phyloP scores from a whole-genome alignment of 179 eudicot genomes.

The Silene vulgaris region DNA sequence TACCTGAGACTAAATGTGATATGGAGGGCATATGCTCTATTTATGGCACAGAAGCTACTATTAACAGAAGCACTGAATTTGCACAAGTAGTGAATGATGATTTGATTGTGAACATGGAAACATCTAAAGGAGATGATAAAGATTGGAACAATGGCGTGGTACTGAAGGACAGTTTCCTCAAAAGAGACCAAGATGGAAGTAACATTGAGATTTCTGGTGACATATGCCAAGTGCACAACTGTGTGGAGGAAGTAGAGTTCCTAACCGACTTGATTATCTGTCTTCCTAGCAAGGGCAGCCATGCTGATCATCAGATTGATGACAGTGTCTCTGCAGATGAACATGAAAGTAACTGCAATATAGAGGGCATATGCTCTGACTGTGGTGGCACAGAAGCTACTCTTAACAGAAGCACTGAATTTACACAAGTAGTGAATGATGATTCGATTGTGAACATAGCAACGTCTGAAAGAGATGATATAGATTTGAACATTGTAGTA shows the following conservation, averaged over 20 bases:
- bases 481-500: conserved; percentile 3
- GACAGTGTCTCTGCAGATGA: neutral
- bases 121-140: conserved; percentile 16
- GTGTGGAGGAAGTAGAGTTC: conserved; percentile 3
- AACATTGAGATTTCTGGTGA: conserved; percentile 15
- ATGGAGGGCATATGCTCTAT: neutral
- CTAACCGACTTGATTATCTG: conserved; percentile 16
- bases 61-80: conserved; percentile 15
- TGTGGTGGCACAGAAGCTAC: conserved; percentile 21
- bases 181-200: conserved; percentile 15
- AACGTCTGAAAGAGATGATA: conserved; percentile 16
- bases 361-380: neutral
- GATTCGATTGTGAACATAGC: conserved; percentile 17
- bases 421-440: conserved; percentile 18
- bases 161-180: conserved; percentile 14
- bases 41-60: conserved; percentile 17
- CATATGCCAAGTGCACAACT: conserved; percentile 8
- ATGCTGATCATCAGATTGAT: conserved; percentile 13
- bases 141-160: conserved; percentile 1
- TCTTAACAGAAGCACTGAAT: conserved; percentile 15
- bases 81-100: conserved; percentile 14
- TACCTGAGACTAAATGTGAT: neutral
- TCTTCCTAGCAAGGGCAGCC: neutral
- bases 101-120: conserved; percentile 18
- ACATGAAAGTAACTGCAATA: neutral